Evolutionary conservation across 73 alveolate genomes (phyloP).

Genomic region (Paramecium bursaria): DNA sequence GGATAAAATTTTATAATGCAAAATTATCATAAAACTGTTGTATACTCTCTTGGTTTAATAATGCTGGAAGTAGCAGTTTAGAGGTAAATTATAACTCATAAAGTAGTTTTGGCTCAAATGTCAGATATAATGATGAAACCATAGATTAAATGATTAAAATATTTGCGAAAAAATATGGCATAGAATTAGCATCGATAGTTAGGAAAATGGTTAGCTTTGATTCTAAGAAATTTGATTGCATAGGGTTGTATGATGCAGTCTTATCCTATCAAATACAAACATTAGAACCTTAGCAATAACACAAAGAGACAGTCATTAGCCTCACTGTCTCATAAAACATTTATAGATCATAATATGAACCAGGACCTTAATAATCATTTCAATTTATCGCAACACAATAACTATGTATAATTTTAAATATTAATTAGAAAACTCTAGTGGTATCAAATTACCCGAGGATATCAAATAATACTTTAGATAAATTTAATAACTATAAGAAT

Average conservation of each 20-base stretch:
- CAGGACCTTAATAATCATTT: too few relatives aligned
- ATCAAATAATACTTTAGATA: too few relatives aligned
- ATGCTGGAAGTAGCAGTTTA: background rate
- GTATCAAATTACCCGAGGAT: background rate
- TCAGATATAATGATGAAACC: conserved; percentile 4
- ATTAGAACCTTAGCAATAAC: too few relatives aligned
- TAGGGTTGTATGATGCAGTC: too few relatives aligned
- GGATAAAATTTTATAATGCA: conserved; percentile 3
- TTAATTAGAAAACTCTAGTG: background rate
- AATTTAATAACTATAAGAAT: background rate
- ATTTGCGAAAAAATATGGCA: background rate
- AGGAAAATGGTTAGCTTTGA: background rate
- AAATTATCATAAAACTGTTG: conserved; percentile 25
- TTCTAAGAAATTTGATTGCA: too few relatives aligned
- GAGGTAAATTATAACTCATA: background rate
- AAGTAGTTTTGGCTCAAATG: conserved; percentile 17
- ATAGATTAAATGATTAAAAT: background rate
- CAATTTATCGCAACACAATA: too few relatives aligned
- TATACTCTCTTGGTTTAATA: conserved; percentile 37
- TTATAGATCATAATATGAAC: too few relatives aligned
- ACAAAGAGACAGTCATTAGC: too few relatives aligned
- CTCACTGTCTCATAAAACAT: too few relatives aligned
- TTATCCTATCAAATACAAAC: too few relatives aligned
- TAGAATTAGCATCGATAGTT: background rate
- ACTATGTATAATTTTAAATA: too few relatives aligned